Base-by-base conservation (phyloP, 192 early-diverging fungal species). In the Chytriomyces sp. region DNA sequence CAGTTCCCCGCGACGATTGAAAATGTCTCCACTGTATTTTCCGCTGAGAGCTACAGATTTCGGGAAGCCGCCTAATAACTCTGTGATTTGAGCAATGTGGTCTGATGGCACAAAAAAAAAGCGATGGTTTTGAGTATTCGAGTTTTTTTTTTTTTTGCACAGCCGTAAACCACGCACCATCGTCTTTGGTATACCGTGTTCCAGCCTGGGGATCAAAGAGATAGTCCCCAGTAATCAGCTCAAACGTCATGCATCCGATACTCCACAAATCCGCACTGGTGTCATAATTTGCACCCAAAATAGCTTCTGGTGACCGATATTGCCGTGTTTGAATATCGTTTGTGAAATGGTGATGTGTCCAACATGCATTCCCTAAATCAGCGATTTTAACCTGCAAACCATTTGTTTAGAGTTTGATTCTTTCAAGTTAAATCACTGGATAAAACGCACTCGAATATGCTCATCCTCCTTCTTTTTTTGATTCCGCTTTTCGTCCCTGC, bases 301-400 rank as follows among this genome's bases (percentile, higher is more conserved):
- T 96, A 2, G 96, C 97, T 79, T 98, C 97, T 28, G 97, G 97
- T 8, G 92, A 93, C 68, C 97, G 91, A 78, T 98, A 98, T 81
- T 98, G 95, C 64, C 97, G 91, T 49, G 97, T 98, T 85, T 98
- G 97, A 71, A 98, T 97, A 79, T 97, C 95, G 49, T 93, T 91
- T 0, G 96, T 96, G 76, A 97, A 97, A 79, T 98, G 95, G 81
- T 96, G 92, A 80, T 97, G 86, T 0, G 91, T 90, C 97, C 97
- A 98, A 71, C 95, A 97, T 24, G 96, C 94, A 79, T 98, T 98
- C 13, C 97, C 97, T 18, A 98, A 83, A 82, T 98, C 97, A 10
- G 96, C 96, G 78, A 98, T 94, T 83, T 98, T 98, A 69, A 98
- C 93, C 23, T 88, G 86, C n/a, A n/a, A n/a, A n/a, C n/a, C 5